A percentile compares a stretch with the other conserved stretches of the same genome.
Evolutionary conservation across 106 monocot genomes (phyloP).

Genomic region (Agapanthus africanus): DNA sequence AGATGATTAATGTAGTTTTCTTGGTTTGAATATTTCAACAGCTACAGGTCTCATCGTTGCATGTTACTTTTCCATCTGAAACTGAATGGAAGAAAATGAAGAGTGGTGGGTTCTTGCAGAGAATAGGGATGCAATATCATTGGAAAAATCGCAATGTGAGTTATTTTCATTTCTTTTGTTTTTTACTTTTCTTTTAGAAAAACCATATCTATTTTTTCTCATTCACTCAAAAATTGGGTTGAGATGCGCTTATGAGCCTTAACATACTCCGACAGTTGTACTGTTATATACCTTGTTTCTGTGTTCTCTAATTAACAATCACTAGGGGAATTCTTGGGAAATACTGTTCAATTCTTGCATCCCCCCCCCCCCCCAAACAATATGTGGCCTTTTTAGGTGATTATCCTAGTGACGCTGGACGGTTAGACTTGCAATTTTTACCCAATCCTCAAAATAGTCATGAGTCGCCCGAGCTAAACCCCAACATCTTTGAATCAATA

Average conservation of each 20-base stretch:
- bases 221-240: too few relatives aligned
- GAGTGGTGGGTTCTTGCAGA: slow-evolving; percentile 68
- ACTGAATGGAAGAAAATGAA: slow-evolving; percentile 78
- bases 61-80: slow-evolving; percentile 92
- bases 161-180: too few relatives aligned
- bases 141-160: slow-evolving; percentile 95
- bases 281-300: too few relatives aligned
- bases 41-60: slow-evolving; percentile 84
- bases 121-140: slow-evolving; percentile 95
- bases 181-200: too few relatives aligned
- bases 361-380: background rate
- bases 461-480: too few relatives aligned
- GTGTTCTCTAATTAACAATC: too few relatives aligned
- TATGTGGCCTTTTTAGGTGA: background rate
- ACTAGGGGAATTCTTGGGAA: background rate
- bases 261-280: background rate
- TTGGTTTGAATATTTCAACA: slow-evolving; percentile 22
- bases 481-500: too few relatives aligned
- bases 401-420: background rate
- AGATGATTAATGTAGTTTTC: background rate
- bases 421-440: background rate
- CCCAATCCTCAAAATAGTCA: too few relatives aligned
- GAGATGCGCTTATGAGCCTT: background rate
- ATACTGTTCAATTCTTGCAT: background rate
- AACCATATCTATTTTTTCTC: too few relatives aligned